A percentile compares a stretch with the other conserved stretches of the same genome.
Evolutionary conservation across 2,329 filamentous ascomycete genomes (phyloP).

Genomic region (Colletotrichum incanum): DNA sequence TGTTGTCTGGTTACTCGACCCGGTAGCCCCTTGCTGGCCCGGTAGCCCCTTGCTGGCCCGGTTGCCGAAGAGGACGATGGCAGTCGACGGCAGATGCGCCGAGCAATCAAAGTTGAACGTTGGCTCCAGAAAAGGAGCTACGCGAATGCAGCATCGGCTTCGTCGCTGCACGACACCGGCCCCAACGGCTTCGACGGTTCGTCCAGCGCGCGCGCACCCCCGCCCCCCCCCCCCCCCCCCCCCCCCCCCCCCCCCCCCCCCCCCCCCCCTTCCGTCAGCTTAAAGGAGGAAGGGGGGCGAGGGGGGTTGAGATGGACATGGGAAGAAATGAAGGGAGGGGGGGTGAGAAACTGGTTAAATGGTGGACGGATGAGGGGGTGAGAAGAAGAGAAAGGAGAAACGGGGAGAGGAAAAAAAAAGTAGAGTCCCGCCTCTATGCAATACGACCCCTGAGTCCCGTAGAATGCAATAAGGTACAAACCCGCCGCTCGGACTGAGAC

Average conservation of each 20-base stretch:
- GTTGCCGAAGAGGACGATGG: neutral
- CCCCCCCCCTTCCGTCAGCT: too few species aligned
- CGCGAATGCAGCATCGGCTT: neutral
- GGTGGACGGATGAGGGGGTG: neutral
- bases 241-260: too few species aligned
- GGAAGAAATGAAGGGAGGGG: slow-evolving; percentile 14
- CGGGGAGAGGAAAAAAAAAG: neutral
- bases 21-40: slow-evolving; percentile 2
- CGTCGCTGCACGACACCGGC: neutral
- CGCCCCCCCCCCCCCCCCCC: too few species aligned
- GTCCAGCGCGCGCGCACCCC: neutral
- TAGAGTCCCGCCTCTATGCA: slow-evolving; percentile 21
- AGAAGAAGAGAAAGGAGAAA: slow-evolving; percentile 11
- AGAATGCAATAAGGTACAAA: slow-evolving; percentile 16
- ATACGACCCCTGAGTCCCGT: neutral
- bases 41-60: neutral
- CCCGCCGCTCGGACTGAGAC: slow-evolving; percentile 15
- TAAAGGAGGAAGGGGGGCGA: too few species aligned
- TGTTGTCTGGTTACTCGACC: neutral
- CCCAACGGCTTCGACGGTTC: neutral
- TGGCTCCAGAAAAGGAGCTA: neutral
- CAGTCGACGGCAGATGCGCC: neutral
- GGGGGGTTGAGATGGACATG: neutral
- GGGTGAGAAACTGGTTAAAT: neutral
- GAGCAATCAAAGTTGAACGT: neutral